Conservation (phyloP, 345 rosid species). For the Citrus glauca region DNA sequence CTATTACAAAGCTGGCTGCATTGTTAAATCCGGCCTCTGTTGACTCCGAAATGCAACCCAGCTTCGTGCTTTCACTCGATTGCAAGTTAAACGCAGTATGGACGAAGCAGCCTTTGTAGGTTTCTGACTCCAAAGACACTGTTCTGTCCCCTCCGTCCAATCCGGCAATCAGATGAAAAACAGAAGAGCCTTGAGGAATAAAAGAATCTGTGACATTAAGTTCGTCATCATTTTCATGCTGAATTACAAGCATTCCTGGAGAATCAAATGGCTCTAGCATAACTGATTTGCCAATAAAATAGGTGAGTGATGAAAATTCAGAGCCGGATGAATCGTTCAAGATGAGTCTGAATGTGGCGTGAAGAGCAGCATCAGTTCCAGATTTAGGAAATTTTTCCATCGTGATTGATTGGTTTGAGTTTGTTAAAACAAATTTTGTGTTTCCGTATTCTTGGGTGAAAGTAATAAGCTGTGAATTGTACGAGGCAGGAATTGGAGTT, state of each 20-base stretch:
- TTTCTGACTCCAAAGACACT: slow-evolving; percentile 52
- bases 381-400: slow-evolving; percentile 45
- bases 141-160: slow-evolving; percentile 52
- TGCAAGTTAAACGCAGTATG: slow-evolving; percentile 33
- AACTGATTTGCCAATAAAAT: slow-evolving; percentile 46
- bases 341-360: slow-evolving; percentile 71
- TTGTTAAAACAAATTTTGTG: slow-evolving; percentile 44
- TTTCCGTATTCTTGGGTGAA: slow-evolving; percentile 50
- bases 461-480: slow-evolving; percentile 54
- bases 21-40: slow-evolving; percentile 23
- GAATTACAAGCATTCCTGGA: slow-evolving; percentile 66
- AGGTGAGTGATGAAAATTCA: slow-evolving; percentile 14
- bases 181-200: slow-evolving; percentile 19
- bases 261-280: slow-evolving; percentile 72
- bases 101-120: slow-evolving; percentile 55
- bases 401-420: slow-evolving; percentile 53
- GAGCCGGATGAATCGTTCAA: slow-evolving; percentile 14
- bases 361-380: slow-evolving; percentile 58
- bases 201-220: slow-evolving; percentile 38
- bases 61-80: slow-evolving; percentile 31
- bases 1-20: slow-evolving; percentile 56
- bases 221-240: slow-evolving; percentile 27
- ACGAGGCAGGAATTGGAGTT: slow-evolving; percentile 45
- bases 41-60: slow-evolving; percentile 42
- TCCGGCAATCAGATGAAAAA: slow-evolving; percentile 56